These are phyloP conservation scores for Vitis hybrid DNA, from an alignment of 177 flowering plant species.

Conservation along the genomic window DNA sequence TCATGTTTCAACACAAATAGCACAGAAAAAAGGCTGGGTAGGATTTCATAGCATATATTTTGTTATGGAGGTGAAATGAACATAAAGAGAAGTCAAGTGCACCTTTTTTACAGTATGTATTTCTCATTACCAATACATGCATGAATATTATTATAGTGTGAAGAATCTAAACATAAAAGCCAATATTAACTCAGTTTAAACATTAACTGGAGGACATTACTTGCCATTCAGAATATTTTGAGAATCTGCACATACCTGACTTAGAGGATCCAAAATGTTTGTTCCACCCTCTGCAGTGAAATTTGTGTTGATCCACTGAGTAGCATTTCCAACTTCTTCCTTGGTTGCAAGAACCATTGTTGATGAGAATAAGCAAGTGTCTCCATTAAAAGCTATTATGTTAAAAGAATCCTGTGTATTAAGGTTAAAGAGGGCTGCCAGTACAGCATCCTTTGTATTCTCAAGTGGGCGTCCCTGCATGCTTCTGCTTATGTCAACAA, in stretches of 20 bases:
- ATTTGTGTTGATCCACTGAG: conserved; percentile 54
- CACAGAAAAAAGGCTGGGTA: too few species aligned
- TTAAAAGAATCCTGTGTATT: conserved; percentile 64
- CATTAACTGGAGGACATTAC: background rate
- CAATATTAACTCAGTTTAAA: background rate
- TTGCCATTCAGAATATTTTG: background rate
- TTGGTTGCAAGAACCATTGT: conserved; percentile 58
- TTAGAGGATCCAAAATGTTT: conserved; percentile 60
- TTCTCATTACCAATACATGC: background rate
- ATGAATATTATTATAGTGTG: background rate
- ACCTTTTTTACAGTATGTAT: background rate
- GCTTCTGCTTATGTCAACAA: conserved; percentile 89
- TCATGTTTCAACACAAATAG: too few species aligned
- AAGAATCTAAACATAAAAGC: background rate
- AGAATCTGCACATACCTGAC: conserved; percentile 39
- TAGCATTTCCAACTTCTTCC: conserved; percentile 54
- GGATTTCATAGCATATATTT: too few species aligned
- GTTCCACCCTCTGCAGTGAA: conserved; percentile 71
- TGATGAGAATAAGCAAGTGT: conserved; percentile 51
- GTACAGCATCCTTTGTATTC: conserved; percentile 48
- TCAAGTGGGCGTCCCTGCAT: conserved; percentile 81
- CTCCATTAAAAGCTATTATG: conserved; percentile 74
- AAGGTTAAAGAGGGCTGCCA: conserved; percentile 50
- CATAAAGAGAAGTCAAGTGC: background rate
- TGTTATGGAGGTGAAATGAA: too few species aligned